Conservation (phyloP, 352 stramenopile species). For the Globisporangium ultimum region DNA sequence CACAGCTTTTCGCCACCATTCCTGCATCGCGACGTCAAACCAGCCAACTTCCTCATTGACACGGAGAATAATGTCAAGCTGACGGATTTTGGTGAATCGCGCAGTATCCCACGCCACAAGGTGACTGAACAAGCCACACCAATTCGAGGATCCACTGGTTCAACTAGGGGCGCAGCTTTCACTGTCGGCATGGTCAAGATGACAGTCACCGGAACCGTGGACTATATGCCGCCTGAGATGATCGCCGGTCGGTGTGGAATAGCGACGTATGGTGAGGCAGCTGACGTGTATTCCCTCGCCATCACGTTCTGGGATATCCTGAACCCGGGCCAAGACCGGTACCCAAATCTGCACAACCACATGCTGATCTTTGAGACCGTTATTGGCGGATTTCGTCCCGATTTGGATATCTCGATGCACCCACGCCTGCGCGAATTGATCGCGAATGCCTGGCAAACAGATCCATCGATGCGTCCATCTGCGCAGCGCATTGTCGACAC, state of each 20-base stretch:
- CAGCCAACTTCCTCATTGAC: constrained; percentile 64
- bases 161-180: no score
- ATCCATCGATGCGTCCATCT: constrained; percentile 44
- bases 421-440: constrained; percentile 56
- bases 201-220: constrained; percentile 65
- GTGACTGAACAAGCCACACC: no score
- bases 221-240: constrained; percentile 78
- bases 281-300: constrained; percentile 67
- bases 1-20: constrained; percentile 64
- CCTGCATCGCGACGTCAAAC: constrained; percentile 65
- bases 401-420: constrained; percentile 35
- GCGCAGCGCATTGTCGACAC: constrained; percentile 37
- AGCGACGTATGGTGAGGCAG: constrained; percentile 53
- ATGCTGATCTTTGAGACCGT: constrained; percentile 53
- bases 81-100: constrained; percentile 64
- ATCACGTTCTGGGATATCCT: constrained; percentile 73
- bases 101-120: constrained; percentile 28
- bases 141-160: no score
- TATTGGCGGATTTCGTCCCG: constrained; percentile 38
- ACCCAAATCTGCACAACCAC: constrained; percentile 33
- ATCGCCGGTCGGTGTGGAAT: constrained; percentile 43
- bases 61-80: constrained; percentile 49
- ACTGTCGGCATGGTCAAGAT: constrained; percentile 27
- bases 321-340: constrained; percentile 47
- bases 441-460: constrained; percentile 42